Conservation (phyloP, 2,329 filamentous ascomycete species). For the Acrodontium crateriforme region DNA sequence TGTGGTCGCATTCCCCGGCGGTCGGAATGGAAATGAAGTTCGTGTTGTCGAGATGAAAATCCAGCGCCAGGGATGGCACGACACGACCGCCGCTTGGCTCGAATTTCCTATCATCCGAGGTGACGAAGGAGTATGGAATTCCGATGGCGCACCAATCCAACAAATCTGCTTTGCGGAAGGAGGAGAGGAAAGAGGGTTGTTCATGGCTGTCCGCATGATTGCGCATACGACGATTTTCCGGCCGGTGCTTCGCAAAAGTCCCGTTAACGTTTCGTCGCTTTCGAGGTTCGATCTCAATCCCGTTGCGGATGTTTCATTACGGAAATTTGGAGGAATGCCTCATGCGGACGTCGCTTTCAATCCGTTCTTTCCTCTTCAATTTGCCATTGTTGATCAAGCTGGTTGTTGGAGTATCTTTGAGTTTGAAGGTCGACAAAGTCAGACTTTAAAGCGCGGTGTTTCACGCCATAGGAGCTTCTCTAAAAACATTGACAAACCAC, state of each 20-base stretch:
- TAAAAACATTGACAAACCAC: constrained; percentile 14
- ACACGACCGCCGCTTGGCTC: constrained; percentile 33
- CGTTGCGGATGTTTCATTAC: constrained; percentile 38
- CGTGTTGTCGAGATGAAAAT: constrained; percentile 39
- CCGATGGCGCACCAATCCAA: constrained; percentile 38
- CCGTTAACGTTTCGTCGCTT: constrained; percentile 13
- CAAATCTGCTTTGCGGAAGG: constrained; percentile 39
- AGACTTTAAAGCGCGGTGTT: constrained; percentile 2
- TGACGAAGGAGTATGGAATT: constrained; percentile 42
- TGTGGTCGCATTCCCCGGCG: constrained; percentile 27
- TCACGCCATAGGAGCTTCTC: not conserved
- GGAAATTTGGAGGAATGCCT: constrained; percentile 39
- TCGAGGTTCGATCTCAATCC: constrained; percentile 45
- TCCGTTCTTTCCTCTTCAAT: constrained; percentile 44
- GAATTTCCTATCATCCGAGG: constrained; percentile 33
- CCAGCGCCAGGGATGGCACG: constrained; percentile 42
- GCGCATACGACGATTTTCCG: constrained; percentile 36
- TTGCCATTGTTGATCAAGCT: constrained; percentile 51
- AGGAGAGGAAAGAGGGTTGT: constrained; percentile 26
- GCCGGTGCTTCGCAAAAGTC: constrained; percentile 19
- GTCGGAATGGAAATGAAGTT: constrained; percentile 45
- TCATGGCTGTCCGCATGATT: constrained; percentile 38
- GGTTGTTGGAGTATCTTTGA: constrained; percentile 60
- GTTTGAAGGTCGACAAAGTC: constrained; percentile 22
- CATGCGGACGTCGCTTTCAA: constrained; percentile 56